phyloP scores from a whole-genome alignment of 306 rosid species.

The Dalbergia cultrata region DNA sequence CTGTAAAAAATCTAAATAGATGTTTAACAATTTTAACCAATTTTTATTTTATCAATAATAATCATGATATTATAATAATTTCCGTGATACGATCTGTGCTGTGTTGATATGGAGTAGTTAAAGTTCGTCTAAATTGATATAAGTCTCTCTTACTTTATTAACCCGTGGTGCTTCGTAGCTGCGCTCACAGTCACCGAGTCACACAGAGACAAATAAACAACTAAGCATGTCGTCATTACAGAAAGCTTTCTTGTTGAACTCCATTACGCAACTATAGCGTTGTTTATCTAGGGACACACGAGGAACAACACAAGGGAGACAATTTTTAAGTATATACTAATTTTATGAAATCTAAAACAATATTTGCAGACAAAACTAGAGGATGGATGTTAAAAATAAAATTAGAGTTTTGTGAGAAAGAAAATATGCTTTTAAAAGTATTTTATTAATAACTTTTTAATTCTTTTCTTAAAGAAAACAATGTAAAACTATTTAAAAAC shows the following conservation, averaged over 20 bases:
- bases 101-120: neutral
- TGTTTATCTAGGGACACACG: neutral
- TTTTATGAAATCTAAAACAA: neutral
- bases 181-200: neutral
- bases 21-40: neutral
- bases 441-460: too few species aligned
- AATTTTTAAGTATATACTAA: neutral
- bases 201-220: neutral
- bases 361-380: neutral
- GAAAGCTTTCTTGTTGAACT: neutral
- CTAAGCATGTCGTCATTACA: constrained; percentile 9
- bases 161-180: neutral
- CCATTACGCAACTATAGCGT: neutral
- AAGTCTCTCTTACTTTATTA: neutral
- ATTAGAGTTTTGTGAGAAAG: too few species aligned
- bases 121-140: neutral
- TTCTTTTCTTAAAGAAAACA: too few species aligned
- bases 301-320: constrained; percentile 17
- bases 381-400: too few species aligned
- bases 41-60: neutral
- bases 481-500: too few species aligned
- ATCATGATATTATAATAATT: too few species aligned
- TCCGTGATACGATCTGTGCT: neutral
- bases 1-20: neutral
- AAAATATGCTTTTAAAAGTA: too few species aligned